Percentiles rank a stretch among this genome's conserved stretches.
Conservation (phyloP, 2,329 filamentous ascomycete genomes). For the Chrysoporthe deuterocubensis region DNA sequence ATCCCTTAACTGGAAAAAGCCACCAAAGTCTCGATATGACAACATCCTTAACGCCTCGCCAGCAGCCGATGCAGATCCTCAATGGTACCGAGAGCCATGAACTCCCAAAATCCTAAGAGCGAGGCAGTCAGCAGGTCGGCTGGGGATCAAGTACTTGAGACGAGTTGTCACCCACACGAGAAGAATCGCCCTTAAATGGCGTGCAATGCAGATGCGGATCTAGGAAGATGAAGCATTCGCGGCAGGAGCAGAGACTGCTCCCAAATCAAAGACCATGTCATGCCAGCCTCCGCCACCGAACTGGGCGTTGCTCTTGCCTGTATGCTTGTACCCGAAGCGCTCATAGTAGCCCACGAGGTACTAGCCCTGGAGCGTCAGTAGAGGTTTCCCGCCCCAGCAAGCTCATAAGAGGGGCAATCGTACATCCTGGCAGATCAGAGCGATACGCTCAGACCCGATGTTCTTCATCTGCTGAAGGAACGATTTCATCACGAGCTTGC, state of each 20-base stretch:
- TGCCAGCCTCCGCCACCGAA: conserved; percentile 83
- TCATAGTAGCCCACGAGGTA: conserved; percentile 76
- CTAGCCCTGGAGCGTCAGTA: conserved; percentile 39
- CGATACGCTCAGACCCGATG: conserved; percentile 71
- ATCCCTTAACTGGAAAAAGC: conserved; percentile 26
- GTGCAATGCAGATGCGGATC: conserved; percentile 23
- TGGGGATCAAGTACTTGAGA: not conserved
- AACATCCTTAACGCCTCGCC: conserved; percentile 30
- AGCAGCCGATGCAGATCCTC: conserved; percentile 26
- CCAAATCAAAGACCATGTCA: conserved; percentile 66
- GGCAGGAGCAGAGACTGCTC: conserved; percentile 13
- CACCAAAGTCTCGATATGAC: conserved; percentile 24
- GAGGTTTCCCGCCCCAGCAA: not conserved
- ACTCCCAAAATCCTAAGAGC: conserved; percentile 9
- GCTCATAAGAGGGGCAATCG: conserved; percentile 33
- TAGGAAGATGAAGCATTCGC: conserved; percentile 21
- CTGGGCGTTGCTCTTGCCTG: conserved; percentile 69
- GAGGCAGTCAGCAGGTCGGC: conserved; percentile 15
- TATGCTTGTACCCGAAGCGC: conserved; percentile 71
- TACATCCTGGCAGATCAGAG: conserved; percentile 76
- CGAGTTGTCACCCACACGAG: conserved; percentile 14
- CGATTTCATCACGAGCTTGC: conserved; percentile 72
- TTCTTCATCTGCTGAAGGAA: conserved; percentile 79
- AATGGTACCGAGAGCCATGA: conserved; percentile 17
- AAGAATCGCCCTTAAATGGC: conserved; percentile 16